Conservation (phyloP, 2,329 filamentous ascomycete species). For the Fusarium sp. region DNA sequence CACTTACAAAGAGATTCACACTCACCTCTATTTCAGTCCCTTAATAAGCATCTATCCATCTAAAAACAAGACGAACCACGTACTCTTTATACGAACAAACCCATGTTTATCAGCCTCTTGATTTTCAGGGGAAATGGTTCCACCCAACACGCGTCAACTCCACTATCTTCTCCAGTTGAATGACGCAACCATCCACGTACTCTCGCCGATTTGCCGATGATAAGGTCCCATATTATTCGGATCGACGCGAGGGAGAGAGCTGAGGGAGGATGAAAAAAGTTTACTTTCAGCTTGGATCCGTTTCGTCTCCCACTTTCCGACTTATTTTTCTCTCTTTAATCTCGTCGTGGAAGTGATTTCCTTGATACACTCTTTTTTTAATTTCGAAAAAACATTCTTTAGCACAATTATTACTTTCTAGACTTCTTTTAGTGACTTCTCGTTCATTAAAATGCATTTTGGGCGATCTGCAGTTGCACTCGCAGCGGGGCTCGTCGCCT, state of each 20-base stretch:
- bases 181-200: constrained; percentile 8
- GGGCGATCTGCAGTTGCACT: constrained; percentile 13
- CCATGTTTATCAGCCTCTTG: not conserved
- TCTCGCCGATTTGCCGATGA: not conserved
- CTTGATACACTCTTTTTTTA: not conserved
- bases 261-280: not conserved
- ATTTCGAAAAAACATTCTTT: not conserved
- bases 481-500: constrained; percentile 25
- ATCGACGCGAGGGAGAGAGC: not conserved
- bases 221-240: not conserved
- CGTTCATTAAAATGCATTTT: constrained; percentile 9
- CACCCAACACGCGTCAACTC: constrained; percentile 1
- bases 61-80: not conserved
- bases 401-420: not conserved
- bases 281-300: not conserved
- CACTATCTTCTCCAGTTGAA: not conserved
- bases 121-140: constrained; percentile 6
- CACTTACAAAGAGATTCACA: not conserved
- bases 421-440: not conserved
- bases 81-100: not conserved
- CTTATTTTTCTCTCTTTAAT: not conserved
- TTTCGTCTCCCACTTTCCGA: not conserved
- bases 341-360: not conserved
- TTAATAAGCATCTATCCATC: not conserved
- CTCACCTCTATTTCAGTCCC: not conserved